These are phyloP conservation scores for Vigna nakashimae DNA, from an alignment of 306 rosid species.

Conservation along the genomic window DNA sequence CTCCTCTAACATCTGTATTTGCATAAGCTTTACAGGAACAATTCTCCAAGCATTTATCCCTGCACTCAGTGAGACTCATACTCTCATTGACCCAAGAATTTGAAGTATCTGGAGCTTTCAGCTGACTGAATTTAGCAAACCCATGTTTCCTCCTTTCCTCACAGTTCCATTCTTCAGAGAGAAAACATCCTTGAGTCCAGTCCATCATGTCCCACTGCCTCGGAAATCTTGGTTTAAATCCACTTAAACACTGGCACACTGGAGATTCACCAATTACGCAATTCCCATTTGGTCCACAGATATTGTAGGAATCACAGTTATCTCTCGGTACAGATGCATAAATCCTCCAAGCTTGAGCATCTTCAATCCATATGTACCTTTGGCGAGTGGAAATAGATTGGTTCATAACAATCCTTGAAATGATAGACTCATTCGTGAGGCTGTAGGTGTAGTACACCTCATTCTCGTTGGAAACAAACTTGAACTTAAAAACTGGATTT, in stretches of 20 bases:
- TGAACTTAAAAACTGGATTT: slow-evolving; percentile 46
- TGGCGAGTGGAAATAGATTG: slow-evolving; percentile 38
- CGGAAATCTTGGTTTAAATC: slow-evolving; percentile 56
- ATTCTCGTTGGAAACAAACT: slow-evolving; percentile 45
- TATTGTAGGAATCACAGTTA: slow-evolving; percentile 54
- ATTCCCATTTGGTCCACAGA: slow-evolving; percentile 58
- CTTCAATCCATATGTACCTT: slow-evolving; percentile 51
- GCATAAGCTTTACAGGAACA: slow-evolving; percentile 70
- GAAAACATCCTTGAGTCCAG: slow-evolving; percentile 62
- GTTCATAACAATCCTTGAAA: slow-evolving; percentile 59
- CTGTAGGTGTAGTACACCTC: slow-evolving; percentile 56
- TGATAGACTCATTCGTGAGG: slow-evolving; percentile 46
- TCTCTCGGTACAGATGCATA: slow-evolving; percentile 58
- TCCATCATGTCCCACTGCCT: slow-evolving; percentile 57
- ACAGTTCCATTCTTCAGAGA: slow-evolving; percentile 45
- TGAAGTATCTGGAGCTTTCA: slow-evolving; percentile 62
- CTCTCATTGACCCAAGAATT: slow-evolving; percentile 54
- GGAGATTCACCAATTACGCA: slow-evolving; percentile 52
- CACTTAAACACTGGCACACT: slow-evolving; percentile 55
- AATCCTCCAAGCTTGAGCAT: slow-evolving; percentile 51
- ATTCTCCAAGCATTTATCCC: slow-evolving; percentile 52
- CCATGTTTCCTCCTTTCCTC: slow-evolving; percentile 40
- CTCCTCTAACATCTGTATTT: slow-evolving; percentile 52
- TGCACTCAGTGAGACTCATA: slow-evolving; percentile 57
- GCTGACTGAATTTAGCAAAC: slow-evolving; percentile 44